phyloP scores from a whole-genome alignment of 805 yeast genomes.

The Lipomyces lipofer region DNA sequence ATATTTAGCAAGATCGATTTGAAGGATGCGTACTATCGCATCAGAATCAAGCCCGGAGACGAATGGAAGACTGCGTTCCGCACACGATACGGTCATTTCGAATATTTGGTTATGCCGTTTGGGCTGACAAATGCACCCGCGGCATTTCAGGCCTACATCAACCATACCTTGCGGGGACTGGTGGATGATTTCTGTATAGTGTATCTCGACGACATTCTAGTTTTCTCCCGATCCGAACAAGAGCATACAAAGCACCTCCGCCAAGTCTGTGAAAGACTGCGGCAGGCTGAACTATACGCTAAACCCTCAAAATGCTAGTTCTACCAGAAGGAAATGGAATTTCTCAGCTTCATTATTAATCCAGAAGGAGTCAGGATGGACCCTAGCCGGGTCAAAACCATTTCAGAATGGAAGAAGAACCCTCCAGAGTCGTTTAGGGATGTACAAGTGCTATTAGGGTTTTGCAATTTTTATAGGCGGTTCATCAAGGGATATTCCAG shows the following conservation, averaged over 20 bases:
- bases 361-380: background rate
- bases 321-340: background rate
- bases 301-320: conserved; percentile 14
- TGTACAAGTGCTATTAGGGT: background rate
- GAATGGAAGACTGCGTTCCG: conserved; percentile 34
- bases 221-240: conserved; percentile 15
- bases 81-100: conserved; percentile 31
- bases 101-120: conserved; percentile 37
- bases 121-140: conserved; percentile 38
- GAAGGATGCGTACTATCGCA: background rate
- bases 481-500: background rate
- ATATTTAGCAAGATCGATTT: too few relatives aligned
- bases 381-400: conserved; percentile 4
- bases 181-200: conserved; percentile 19
- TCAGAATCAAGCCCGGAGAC: background rate
- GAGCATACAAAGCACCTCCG: conserved; percentile 21
- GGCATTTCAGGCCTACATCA: conserved; percentile 31
- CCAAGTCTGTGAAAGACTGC: conserved; percentile 1
- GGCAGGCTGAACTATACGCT: background rate
- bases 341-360: conserved; percentile 3
- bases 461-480: background rate
- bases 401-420: background rate
- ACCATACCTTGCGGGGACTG: conserved; percentile 13
- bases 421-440: background rate
- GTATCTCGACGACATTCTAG: conserved; percentile 34